These are phyloP conservation scores for Aspergillus sojae DNA, from an alignment of 2,329 filamentous ascomycete species.

Conservation along the genomic window DNA sequence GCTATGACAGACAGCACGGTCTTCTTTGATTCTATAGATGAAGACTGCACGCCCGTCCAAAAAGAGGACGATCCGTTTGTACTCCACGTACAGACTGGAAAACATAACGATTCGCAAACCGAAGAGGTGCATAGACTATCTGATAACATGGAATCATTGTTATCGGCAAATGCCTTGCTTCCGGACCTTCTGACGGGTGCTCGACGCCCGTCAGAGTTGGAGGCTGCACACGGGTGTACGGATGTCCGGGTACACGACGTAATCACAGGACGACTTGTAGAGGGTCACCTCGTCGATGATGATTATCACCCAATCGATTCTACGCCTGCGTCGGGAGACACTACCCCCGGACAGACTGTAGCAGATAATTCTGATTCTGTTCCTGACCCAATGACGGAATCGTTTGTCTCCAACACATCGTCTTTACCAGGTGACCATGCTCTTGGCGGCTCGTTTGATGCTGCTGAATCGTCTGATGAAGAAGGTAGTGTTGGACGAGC, in stretches of 20 bases:
- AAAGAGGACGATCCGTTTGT: slow-evolving; percentile 33
- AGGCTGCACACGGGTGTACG: slow-evolving; percentile 62
- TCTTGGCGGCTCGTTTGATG: slow-evolving; percentile 82
- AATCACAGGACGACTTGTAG: slow-evolving; percentile 84
- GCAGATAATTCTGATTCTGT: slow-evolving; percentile 55
- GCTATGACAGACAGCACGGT: slow-evolving; percentile 81
- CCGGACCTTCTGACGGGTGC: slow-evolving; percentile 41
- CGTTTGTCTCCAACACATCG: slow-evolving; percentile 78
- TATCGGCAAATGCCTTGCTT: slow-evolving; percentile 33
- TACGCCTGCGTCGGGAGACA: slow-evolving; percentile 64
- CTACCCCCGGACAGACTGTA: slow-evolving; percentile 50
- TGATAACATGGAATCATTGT: slow-evolving; percentile 27
- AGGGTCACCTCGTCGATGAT: slow-evolving; percentile 94
- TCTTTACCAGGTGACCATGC: slow-evolving; percentile 69
- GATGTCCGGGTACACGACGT: slow-evolving; percentile 86
- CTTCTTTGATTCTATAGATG: slow-evolving; percentile 64
- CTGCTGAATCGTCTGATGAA: slow-evolving; percentile 87
- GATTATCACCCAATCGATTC: slow-evolving; percentile 79
- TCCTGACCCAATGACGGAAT: slow-evolving; percentile 86
- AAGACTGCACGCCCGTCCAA: slow-evolving; percentile 30
- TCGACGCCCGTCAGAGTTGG: slow-evolving; percentile 47
- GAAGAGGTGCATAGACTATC: slow-evolving; percentile 15
- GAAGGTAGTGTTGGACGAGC: slow-evolving; percentile 60
- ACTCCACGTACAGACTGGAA: slow-evolving; percentile 27
- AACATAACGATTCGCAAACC: slow-evolving; percentile 19